Evolutionary conservation across 495 filamentous ascomycete species (phyloP).

Genomic region (Xylaria telfairii): DNA sequence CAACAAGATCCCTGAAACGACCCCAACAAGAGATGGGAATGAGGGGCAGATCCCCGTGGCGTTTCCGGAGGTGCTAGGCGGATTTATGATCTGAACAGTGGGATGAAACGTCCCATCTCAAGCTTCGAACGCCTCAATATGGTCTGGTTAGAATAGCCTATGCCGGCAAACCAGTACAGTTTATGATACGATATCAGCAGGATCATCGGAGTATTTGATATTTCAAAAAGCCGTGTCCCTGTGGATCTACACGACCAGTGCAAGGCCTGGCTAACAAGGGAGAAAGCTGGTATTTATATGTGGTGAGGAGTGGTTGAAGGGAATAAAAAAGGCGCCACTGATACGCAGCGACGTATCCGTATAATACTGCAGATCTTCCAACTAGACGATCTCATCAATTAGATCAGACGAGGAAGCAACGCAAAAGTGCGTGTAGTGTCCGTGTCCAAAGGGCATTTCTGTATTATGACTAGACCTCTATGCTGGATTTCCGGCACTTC

Average conservation of each 20-base stretch:
- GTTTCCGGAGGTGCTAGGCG: slow-evolving; percentile 1
- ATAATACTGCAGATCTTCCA: neutral
- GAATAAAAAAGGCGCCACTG: neutral
- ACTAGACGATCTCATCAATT: neutral
- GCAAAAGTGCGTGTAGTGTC: neutral
- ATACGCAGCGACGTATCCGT: neutral
- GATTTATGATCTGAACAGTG: neutral
- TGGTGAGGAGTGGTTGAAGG: neutral
- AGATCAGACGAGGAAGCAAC: neutral
- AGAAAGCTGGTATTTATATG: neutral
- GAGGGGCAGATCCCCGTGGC: slow-evolving; percentile 4
- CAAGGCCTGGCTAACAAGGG: neutral
- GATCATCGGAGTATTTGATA: neutral
- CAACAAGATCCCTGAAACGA: slow-evolving; percentile 5
- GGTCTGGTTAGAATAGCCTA: neutral
- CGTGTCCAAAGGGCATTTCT: neutral
- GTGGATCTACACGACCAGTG: neutral
- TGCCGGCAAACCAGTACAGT: neutral
- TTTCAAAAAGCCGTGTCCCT: neutral
- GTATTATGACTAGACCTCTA: neutral
- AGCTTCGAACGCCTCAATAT: neutral
- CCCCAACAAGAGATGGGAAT: slow-evolving; percentile 1
- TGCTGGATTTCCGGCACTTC: neutral
- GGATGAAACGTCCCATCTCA: slow-evolving; percentile 15
- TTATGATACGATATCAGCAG: neutral